Percentiles rank a stretch among this genome's conserved stretches.
phyloP scores from a whole-genome alignment of 2,329 filamentous ascomycete genomes.

The Thielaviopsis euricoi region DNA sequence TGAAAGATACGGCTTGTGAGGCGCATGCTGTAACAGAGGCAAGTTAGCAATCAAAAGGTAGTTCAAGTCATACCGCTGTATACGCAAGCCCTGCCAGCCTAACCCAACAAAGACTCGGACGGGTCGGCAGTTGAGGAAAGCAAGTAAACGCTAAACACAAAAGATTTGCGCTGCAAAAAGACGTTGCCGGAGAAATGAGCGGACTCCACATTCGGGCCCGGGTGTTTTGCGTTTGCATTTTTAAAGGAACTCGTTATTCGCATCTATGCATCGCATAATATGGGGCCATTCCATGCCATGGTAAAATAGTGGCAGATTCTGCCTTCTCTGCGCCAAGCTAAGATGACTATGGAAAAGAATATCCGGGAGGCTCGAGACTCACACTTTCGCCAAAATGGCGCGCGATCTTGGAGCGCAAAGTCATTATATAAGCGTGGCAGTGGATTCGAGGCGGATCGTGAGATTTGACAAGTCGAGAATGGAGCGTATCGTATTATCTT shows the following conservation, averaged over 20 bases:
- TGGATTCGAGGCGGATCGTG: background rate
- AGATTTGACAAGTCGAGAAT: background rate
- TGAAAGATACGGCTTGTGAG: slow-evolving; percentile 27
- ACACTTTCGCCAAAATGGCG: slow-evolving; percentile 33
- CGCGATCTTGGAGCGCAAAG: slow-evolving; percentile 22
- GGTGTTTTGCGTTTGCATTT: background rate
- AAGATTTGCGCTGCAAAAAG: background rate
- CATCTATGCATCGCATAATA: background rate
- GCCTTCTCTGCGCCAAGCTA: background rate
- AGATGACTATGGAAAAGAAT: background rate
- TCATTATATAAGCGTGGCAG: slow-evolving; percentile 13
- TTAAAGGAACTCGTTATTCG: background rate
- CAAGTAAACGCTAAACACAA: background rate
- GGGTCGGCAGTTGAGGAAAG: background rate
- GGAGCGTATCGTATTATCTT: background rate
- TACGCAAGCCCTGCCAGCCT: background rate
- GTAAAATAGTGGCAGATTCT: background rate
- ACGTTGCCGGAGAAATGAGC: background rate
- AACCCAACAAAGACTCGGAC: background rate
- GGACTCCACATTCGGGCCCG: background rate
- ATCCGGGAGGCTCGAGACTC: slow-evolving; percentile 18
- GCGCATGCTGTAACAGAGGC: slow-evolving; percentile 17
- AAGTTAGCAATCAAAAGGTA: slow-evolving; percentile 1
- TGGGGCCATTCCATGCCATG: too few species aligned
- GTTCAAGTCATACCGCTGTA: background rate